These are phyloP conservation scores for Coprinellus aureogranulatus DNA, from an alignment of 768 basidiomycete genomes.

Conservation along the genomic window DNA sequence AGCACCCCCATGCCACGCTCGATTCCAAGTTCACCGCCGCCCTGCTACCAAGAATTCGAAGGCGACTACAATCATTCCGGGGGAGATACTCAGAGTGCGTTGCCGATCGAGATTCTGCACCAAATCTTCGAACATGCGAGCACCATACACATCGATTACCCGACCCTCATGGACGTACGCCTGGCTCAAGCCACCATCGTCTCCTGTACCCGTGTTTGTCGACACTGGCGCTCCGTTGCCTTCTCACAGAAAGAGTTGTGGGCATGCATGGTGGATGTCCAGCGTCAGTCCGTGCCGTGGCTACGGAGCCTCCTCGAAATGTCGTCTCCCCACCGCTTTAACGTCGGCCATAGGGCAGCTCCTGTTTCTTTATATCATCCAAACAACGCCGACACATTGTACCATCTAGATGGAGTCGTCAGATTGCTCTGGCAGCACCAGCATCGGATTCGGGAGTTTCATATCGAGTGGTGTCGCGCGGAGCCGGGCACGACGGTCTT, in stretches of 20 bases:
- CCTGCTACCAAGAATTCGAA: no score
- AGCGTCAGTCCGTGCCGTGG: neutral
- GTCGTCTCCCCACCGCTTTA: neutral
- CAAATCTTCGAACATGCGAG: neutral
- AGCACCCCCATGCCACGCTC: no score
- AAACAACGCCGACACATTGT: neutral
- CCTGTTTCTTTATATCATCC: neutral
- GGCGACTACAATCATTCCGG: no score
- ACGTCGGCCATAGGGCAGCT: neutral
- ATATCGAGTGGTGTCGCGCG: neutral
- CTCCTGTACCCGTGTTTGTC: neutral
- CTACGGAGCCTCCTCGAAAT: neutral
- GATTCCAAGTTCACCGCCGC: no score
- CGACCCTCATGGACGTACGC: neutral
- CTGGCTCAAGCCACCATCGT: neutral
- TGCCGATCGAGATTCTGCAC: neutral
- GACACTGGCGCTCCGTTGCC: neutral
- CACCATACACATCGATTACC: neutral
- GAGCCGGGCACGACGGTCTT: no score
- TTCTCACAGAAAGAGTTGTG: neutral
- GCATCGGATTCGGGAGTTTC: neutral
- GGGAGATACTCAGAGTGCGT: no score
- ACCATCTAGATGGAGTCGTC: neutral
- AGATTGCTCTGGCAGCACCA: neutral
- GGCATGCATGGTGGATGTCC: neutral